Base-by-base conservation (phyloP, 176 grass and related monocot genomes). In the Dendrocalamus sinicus region DNA sequence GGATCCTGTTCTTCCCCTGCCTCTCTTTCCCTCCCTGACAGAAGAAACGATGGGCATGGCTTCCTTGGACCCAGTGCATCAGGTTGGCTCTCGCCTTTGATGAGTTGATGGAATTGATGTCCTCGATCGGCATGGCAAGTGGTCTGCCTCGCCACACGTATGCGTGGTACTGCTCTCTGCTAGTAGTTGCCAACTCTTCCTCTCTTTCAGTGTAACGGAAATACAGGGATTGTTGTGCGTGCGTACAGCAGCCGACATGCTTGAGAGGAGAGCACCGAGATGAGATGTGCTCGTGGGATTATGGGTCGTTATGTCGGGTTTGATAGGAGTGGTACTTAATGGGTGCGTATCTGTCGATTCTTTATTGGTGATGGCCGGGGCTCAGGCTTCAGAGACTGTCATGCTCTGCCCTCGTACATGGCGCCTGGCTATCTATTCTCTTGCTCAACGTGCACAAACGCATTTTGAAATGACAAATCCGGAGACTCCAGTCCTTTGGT, bases 41-140 rank as follows among this genome's bases (percentile, higher is more conserved):
- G 15, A 2, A 35, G 46, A 54, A 14, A 30, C 24, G 81, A 84
- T 84, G 81, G 45, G 23, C 63, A 57, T 17, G 51, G 23, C n/a
- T 22, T 82, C 12, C 71, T 24, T 70, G 59, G 71, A 87, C 61
- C 66, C 72, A 61, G 0, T 2, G 73, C 43, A 70, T 70, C 86
- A 55, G 78, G 72, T 86, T 43, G 70, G 54, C 71, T 73, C 32
- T 85, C 88, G 23, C 63, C 78, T 81, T 76, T 71, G 50, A 17
- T 47, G 48, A 69, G 15, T 28, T 62, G 67, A 72, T 43, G 83
- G 50, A 20, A 9, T 17, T 12, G 53, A 67, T 72, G 76, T 39
- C 16, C 11, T 40, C 9, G 40, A 20, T 47, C 5, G 75, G 39
- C 46, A 16, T 57, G 47, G 9, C 57, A 59, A 40, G 54, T 58